Conservation (phyloP, 2,329 filamentous ascomycete species). For the Pseudocercospora fuligena region DNA sequence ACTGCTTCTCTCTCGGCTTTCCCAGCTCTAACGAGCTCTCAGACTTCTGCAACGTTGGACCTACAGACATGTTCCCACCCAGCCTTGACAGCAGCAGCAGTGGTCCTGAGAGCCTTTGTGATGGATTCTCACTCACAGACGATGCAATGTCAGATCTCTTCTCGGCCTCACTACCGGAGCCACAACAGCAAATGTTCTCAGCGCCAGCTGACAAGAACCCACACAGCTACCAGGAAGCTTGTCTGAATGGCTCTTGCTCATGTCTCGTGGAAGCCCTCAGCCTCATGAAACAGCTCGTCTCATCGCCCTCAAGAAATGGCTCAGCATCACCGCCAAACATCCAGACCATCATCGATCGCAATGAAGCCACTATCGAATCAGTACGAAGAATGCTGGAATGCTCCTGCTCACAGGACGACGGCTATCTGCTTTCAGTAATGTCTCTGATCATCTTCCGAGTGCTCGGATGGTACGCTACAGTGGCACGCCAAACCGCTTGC, state of each 20-base stretch:
- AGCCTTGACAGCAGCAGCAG: conserved; percentile 3
- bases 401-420: conserved; percentile 10
- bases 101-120: conserved; percentile 1
- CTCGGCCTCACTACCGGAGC: not conserved
- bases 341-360: conserved; percentile 8
- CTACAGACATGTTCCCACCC: not conserved
- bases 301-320: not conserved
- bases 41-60: conserved; percentile 4
- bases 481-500: conserved; percentile 2
- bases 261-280: conserved; percentile 2
- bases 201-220: not conserved
- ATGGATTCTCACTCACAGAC: conserved; percentile 4
- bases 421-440: conserved; percentile 6
- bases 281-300: conserved; percentile 10
- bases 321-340: conserved; percentile 7
- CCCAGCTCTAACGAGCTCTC: not conserved
- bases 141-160: conserved; percentile 1
- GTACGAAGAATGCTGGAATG: conserved; percentile 12
- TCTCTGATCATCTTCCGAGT: conserved; percentile 7
- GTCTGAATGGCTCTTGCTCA: conserved; percentile 2
- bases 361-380: conserved; percentile 9
- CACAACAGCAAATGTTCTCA: not conserved
- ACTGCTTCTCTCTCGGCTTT: conserved; percentile 7
- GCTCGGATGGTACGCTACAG: conserved; percentile 10
- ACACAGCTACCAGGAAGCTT: conserved; percentile 5